These are phyloP conservation scores for Kingdonia uniflora DNA, from an alignment of 164 flowering plant genomes.

Conservation along the genomic window DNA sequence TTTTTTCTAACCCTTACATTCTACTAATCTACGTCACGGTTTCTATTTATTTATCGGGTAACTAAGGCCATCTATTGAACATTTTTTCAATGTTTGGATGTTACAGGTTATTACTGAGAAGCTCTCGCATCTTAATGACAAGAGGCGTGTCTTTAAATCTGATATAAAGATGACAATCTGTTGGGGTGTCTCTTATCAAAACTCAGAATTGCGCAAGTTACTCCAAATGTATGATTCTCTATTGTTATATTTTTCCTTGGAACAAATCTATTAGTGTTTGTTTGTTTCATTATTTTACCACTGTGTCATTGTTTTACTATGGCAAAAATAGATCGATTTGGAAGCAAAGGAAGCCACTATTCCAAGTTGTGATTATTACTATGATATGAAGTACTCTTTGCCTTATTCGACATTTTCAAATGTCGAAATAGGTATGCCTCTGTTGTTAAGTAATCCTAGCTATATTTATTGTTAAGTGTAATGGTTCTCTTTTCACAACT, in stretches of 20 bases:
- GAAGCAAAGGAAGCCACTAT: constrained; percentile 16
- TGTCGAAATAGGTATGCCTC: neutral
- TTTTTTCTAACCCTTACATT: neutral
- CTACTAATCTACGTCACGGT: neutral
- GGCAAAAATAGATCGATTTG: constrained; percentile 25
- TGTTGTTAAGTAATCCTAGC: no score
- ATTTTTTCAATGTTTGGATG: neutral
- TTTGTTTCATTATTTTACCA: neutral
- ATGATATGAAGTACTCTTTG: constrained; percentile 40
- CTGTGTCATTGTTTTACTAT: neutral
- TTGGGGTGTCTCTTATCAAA: constrained; percentile 49
- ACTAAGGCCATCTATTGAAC: no score
- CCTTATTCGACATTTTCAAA: constrained; percentile 35
- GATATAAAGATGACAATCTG: constrained; percentile 47
- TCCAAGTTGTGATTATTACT: constrained; percentile 42
- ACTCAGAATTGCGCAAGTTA: constrained; percentile 29
- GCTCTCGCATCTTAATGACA: constrained; percentile 22
- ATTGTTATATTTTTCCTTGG: no score
- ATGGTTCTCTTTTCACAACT: no score
- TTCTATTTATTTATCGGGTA: no score
- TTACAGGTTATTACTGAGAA: constrained; percentile 19
- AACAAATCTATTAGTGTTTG: no score
- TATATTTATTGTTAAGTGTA: no score
- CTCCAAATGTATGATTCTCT: constrained; percentile 27
- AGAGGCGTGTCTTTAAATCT: constrained; percentile 47